Conservation (phyloP, 208 protist species). For the Acanthamoeba sp. region DNA sequence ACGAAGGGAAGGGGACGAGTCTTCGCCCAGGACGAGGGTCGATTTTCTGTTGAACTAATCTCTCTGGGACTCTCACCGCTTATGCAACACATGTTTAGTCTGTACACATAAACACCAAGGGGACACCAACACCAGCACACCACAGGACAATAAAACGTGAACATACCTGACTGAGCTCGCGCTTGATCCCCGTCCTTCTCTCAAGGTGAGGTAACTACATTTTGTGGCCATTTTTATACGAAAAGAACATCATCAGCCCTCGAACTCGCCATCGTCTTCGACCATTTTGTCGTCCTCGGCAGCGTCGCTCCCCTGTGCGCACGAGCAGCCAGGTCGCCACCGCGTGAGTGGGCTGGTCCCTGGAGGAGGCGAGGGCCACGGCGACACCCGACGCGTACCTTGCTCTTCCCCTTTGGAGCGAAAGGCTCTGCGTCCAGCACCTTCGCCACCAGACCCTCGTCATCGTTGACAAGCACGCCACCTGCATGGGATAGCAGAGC, state of each 20-base stretch:
- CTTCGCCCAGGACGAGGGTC: conserved; percentile 19
- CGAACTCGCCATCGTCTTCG: not conserved
- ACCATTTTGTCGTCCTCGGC: not conserved
- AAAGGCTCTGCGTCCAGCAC: conserved; percentile 2
- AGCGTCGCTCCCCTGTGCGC: too few species aligned
- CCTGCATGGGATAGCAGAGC: not conserved
- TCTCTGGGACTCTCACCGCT: not conserved
- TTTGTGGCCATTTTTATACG: too few species aligned
- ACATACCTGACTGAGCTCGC: too few species aligned
- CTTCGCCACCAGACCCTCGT: conserved; percentile 19
- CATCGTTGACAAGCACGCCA: conserved; percentile 53
- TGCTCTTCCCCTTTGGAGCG: not conserved
- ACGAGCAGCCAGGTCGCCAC: too few species aligned
- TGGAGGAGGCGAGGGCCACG: too few species aligned
- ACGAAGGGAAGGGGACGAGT: not conserved
- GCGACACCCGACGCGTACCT: too few species aligned
- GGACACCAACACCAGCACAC: too few species aligned
- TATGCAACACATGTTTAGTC: too few species aligned
- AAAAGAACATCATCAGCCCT: not conserved
- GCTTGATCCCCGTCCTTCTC: too few species aligned
- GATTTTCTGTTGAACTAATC: conserved; percentile 50
- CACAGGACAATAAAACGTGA: too few species aligned
- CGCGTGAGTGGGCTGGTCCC: too few species aligned
- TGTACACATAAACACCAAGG: too few species aligned
- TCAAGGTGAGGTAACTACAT: not conserved